Percentiles rank a stretch among this genome's conserved stretches.
Evolutionary conservation across 2,329 filamentous ascomycete species (phyloP).

Genomic region (Sarocladium brachiariae): DNA sequence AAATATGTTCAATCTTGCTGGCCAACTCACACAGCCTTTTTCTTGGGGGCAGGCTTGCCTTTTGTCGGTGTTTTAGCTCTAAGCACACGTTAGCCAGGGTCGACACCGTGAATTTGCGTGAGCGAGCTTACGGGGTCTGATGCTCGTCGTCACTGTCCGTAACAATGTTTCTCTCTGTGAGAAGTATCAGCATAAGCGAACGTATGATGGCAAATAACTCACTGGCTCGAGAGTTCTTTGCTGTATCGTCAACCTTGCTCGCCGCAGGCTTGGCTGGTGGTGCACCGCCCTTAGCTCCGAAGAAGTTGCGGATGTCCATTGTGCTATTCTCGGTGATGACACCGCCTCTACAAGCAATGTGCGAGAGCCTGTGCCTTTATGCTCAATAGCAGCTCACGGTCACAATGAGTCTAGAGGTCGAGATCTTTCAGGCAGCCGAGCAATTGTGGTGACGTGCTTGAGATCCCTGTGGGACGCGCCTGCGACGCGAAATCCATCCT

Average conservation of each 20-base stretch:
- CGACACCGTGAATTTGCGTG: slow-evolving; percentile 9
- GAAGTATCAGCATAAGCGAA: slow-evolving; percentile 14
- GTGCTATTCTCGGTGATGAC: slow-evolving; percentile 1
- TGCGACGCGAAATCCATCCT: slow-evolving; percentile 38
- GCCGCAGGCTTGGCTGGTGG: slow-evolving; percentile 41
- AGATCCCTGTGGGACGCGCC: slow-evolving; percentile 29
- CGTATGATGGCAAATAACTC: slow-evolving; percentile 17
- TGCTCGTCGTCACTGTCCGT: slow-evolving; percentile 80
- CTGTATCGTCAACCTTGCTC: slow-evolving; percentile 38
- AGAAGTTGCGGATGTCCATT: slow-evolving; percentile 94
- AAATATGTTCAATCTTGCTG: not conserved
- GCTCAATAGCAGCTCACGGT: not conserved
- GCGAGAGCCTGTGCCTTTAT: not conserved
- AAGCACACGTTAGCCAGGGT: not conserved
- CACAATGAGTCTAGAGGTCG: not conserved
- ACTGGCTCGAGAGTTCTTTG: slow-evolving; percentile 41
- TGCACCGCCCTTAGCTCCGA: slow-evolving; percentile 66
- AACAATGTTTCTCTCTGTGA: slow-evolving; percentile 58
- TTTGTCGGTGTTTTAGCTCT: slow-evolving; percentile 5
- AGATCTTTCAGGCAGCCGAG: slow-evolving; percentile 11
- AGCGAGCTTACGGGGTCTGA: slow-evolving; percentile 37
- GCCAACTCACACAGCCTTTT: slow-evolving; percentile 46
- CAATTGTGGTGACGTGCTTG: slow-evolving; percentile 25
- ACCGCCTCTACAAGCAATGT: not conserved
- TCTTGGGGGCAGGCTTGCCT: slow-evolving; percentile 40